phyloP scores from a whole-genome alignment of 495 filamentous ascomycete species.

The Apodospora peruviana region DNA sequence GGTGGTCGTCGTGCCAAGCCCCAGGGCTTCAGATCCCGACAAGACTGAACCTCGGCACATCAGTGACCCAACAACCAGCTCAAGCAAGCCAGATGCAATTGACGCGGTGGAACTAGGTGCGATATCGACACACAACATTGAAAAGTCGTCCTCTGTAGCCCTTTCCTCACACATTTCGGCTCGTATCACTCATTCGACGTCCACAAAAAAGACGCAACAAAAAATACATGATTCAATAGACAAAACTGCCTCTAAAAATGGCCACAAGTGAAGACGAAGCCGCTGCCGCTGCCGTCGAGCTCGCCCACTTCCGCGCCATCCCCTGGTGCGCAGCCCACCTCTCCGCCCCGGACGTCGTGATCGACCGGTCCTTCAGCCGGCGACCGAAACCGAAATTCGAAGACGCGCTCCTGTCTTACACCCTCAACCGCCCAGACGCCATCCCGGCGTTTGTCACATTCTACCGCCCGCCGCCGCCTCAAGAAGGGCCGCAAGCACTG shows the following conservation, averaged over 20 bases:
- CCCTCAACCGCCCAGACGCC: conserved; percentile 47
- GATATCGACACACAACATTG: too few species aligned
- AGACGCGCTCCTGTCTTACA: conserved; percentile 52
- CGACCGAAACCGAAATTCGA: conserved; percentile 35
- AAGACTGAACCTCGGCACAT: too few species aligned
- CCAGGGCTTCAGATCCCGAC: too few species aligned
- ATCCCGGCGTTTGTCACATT: conserved; percentile 46
- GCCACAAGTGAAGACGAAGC: background rate
- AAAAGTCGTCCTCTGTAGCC: too few species aligned
- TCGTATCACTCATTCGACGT: too few species aligned
- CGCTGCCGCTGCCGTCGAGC: conserved; percentile 15
- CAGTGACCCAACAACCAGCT: too few species aligned
- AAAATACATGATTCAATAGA: background rate
- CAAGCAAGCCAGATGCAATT: too few species aligned
- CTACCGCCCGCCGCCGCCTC: conserved; percentile 32
- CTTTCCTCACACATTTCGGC: too few species aligned
- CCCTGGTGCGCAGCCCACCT: conserved; percentile 55
- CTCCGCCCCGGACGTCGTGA: conserved; percentile 21
- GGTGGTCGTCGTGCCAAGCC: too few species aligned
- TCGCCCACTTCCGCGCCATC: conserved; percentile 45
- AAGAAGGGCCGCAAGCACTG: conserved; percentile 13
- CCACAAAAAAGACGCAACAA: background rate
- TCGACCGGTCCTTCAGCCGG: conserved; percentile 33
- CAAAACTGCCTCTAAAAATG: too few species aligned
- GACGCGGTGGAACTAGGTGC: too few species aligned